Conservation (phyloP, 768 basidiomycete genomes). For the Russula griseocarnosa region DNA sequence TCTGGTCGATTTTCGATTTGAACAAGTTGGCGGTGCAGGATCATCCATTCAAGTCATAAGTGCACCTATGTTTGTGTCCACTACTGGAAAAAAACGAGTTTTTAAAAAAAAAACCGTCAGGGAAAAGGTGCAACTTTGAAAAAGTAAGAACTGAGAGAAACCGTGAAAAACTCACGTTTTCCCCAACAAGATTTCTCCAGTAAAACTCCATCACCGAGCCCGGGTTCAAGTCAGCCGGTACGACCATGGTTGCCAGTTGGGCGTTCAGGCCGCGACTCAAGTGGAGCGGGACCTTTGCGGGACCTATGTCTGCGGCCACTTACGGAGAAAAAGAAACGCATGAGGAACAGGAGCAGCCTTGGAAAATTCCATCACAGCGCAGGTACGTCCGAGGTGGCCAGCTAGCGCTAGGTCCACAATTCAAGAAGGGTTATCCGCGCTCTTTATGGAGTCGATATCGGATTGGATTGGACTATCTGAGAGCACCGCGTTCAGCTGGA, state of each 20-base stretch:
- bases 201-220: slow-evolving; percentile 49
- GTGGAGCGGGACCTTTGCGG: too few species aligned
- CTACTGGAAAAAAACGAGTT: slow-evolving; percentile 28
- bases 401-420: slow-evolving; percentile 51
- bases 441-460: slow-evolving; percentile 46
- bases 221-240: slow-evolving; percentile 45
- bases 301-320: slow-evolving; percentile 61
- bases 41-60: slow-evolving; percentile 71
- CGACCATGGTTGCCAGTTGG: slow-evolving; percentile 44
- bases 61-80: slow-evolving; percentile 64
- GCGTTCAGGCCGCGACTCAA: slow-evolving; percentile 58
- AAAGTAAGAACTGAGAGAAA: neutral
- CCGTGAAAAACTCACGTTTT: slow-evolving; percentile 29
- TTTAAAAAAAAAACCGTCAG: neutral
- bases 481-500: slow-evolving; percentile 9
- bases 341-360: neutral
- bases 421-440: slow-evolving; percentile 49
- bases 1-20: slow-evolving; percentile 43
- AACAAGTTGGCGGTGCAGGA: slow-evolving; percentile 62
- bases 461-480: slow-evolving; percentile 37
- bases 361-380: slow-evolving; percentile 45
- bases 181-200: slow-evolving; percentile 46
- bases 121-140: neutral
- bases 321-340: slow-evolving; percentile 21
- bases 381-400: slow-evolving; percentile 45